phyloP scores from a whole-genome alignment of 805 yeast species.

The Kuraishia ogatae region DNA sequence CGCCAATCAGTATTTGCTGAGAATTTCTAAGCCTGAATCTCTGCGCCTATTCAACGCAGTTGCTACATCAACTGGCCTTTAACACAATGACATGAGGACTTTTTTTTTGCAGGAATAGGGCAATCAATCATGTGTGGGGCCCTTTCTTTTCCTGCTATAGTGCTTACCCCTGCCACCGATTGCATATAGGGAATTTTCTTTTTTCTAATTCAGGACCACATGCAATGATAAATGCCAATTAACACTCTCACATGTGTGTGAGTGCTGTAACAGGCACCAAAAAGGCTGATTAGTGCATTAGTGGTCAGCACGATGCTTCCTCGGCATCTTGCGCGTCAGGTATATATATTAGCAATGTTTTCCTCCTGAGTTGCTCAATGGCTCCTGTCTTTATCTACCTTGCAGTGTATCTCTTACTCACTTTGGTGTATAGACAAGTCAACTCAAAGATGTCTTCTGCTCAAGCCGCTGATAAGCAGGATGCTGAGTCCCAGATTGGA shows the following conservation, averaged over 20 bases:
- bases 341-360: not conserved
- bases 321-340: not conserved
- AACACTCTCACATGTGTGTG: not conserved
- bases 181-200: not conserved
- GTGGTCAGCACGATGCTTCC: not conserved
- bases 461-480: conserved; percentile 7
- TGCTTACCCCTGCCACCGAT: not conserved
- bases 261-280: not conserved
- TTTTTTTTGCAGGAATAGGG: not conserved
- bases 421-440: too few species aligned
- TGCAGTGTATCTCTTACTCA: not conserved
- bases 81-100: not conserved
- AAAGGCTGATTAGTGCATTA: not conserved
- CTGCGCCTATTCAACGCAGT: not conserved
- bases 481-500: conserved; percentile 30
- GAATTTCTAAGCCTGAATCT: not conserved
- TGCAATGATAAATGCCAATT: not conserved
- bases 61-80: not conserved
- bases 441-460: not conserved
- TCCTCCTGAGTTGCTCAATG: not conserved
- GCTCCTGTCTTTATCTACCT: too few species aligned
- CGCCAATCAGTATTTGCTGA: not conserved
- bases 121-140: not conserved
- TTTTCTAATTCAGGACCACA: not conserved
- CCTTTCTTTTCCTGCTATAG: not conserved